Evolutionary conservation across 2,329 filamentous ascomycete genomes (phyloP).

Genomic region (Diaporthe vexans): DNA sequence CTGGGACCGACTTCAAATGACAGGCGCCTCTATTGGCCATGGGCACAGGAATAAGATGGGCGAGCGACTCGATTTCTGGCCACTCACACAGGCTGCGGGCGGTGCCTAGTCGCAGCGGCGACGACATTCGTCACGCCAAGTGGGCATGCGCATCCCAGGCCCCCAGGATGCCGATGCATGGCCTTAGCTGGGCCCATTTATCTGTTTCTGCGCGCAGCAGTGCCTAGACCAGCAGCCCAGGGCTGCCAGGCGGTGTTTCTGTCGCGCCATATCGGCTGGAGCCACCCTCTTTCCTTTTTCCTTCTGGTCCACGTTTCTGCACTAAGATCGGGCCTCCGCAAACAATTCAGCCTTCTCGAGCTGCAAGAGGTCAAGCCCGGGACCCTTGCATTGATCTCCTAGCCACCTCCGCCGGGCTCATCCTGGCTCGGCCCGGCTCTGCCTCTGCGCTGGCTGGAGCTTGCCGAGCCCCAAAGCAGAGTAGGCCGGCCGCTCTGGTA

Average conservation of each 20-base stretch:
- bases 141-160: slow-evolving; percentile 19
- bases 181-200: not conserved
- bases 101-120: slow-evolving; percentile 8
- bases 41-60: not conserved
- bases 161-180: slow-evolving; percentile 6
- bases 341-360: slow-evolving; percentile 20
- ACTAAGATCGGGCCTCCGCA: slow-evolving; percentile 20
- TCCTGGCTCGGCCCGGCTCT: slow-evolving; percentile 29
- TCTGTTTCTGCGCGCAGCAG: slow-evolving; percentile 15
- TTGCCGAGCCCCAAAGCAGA: slow-evolving; percentile 8
- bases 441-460: slow-evolving; percentile 26
- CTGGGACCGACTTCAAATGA: slow-evolving; percentile 12
- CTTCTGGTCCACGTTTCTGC: slow-evolving; percentile 27
- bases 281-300: not conserved
- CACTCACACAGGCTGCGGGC: slow-evolving; percentile 3
- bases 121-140: slow-evolving; percentile 18
- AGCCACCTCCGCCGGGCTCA: slow-evolving; percentile 12
- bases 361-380: slow-evolving; percentile 19
- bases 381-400: slow-evolving; percentile 30
- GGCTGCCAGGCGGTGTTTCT: not conserved
- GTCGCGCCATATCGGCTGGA: slow-evolving; percentile 1
- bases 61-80: not conserved
- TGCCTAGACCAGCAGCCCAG: not conserved
- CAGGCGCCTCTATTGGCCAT: slow-evolving; percentile 18
- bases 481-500: slow-evolving; percentile 8